Percentiles rank a stretch among this genome's conserved stretches.
These are phyloP conservation scores for Tricholoma matsutake DNA, from an alignment of 768 basidiomycete species.

Conservation along the genomic window DNA sequence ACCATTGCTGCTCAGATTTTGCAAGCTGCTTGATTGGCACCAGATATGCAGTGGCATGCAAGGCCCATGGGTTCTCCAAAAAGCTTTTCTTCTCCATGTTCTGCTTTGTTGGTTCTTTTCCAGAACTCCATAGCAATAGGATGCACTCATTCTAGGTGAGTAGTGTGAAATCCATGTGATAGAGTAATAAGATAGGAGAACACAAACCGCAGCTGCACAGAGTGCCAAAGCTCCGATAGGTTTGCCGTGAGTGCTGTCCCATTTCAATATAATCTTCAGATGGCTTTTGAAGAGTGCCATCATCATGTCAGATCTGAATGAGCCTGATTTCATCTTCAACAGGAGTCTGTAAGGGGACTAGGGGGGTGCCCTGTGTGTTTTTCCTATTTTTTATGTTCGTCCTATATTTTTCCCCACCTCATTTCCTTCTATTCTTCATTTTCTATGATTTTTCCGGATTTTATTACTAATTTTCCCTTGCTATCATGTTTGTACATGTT, in stretches of 20 bases:
- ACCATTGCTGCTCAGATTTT: background rate
- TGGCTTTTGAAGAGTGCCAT: background rate
- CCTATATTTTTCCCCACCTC: too few relatives aligned
- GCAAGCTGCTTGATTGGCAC: background rate
- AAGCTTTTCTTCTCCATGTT: background rate
- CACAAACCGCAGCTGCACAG: background rate
- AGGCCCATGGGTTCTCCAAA: background rate
- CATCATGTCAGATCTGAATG: background rate
- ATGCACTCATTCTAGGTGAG: background rate
- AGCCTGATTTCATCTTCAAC: background rate
- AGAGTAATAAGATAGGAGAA: background rate
- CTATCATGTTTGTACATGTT: too few relatives aligned
- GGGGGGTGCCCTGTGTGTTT: too few relatives aligned
- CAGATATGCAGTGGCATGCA: background rate
- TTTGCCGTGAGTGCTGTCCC: background rate
- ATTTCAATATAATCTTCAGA: background rate
- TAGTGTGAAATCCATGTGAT: too few relatives aligned
- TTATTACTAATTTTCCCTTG: too few relatives aligned
- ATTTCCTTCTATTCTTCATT: too few relatives aligned
- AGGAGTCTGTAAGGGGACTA: background rate
- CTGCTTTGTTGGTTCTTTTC: background rate
- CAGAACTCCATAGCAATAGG: background rate
- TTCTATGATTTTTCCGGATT: too few relatives aligned
- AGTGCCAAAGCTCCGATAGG: background rate
- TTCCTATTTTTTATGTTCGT: too few relatives aligned